phyloP scores from a whole-genome alignment of 2,329 filamentous ascomycete genomes.

The Karstenula rhodostoma region DNA sequence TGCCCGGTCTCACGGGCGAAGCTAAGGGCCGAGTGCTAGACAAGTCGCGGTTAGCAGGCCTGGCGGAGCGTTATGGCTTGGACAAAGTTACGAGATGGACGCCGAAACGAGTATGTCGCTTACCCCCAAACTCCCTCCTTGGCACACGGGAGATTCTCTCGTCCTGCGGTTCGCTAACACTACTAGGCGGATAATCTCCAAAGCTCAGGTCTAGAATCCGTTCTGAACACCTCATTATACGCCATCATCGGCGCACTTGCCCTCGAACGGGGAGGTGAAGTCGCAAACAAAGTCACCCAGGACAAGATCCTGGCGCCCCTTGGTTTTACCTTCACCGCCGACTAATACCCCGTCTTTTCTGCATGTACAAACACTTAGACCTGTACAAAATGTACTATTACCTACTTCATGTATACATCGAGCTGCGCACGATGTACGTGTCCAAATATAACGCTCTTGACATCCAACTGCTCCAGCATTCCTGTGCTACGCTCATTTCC shows the following conservation, averaged over 20 bases:
- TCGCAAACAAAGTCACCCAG: constrained; percentile 76
- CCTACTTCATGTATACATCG: neutral
- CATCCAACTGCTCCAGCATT: neutral
- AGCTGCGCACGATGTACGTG: neutral
- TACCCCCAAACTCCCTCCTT: constrained; percentile 4
- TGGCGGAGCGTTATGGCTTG: constrained; percentile 77
- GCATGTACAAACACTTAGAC: constrained; percentile 6
- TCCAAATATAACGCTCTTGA: neutral
- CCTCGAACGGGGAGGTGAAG: constrained; percentile 83
- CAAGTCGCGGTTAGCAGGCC: constrained; percentile 69
- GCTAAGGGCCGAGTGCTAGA: constrained; percentile 70
- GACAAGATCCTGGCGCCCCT: constrained; percentile 73
- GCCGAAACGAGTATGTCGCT: constrained; percentile 74
- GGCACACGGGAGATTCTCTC: constrained; percentile 13
- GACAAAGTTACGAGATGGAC: constrained; percentile 85
- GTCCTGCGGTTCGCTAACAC: constrained; percentile 1
- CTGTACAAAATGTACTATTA: constrained; percentile 15
- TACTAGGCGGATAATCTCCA: constrained; percentile 70
- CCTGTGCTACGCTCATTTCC: neutral
- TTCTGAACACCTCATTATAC: constrained; percentile 80
- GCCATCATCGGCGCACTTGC: constrained; percentile 88
- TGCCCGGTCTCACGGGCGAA: constrained; percentile 73
- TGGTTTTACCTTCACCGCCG: constrained; percentile 40
- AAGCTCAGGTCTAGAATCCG: constrained; percentile 75
- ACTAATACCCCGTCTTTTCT: constrained; percentile 11